Evolutionary conservation across 2,329 filamentous ascomycete genomes (phyloP), one percentile per base, ranked within the genome.

Genomic region (Periconia sp.): DNA sequence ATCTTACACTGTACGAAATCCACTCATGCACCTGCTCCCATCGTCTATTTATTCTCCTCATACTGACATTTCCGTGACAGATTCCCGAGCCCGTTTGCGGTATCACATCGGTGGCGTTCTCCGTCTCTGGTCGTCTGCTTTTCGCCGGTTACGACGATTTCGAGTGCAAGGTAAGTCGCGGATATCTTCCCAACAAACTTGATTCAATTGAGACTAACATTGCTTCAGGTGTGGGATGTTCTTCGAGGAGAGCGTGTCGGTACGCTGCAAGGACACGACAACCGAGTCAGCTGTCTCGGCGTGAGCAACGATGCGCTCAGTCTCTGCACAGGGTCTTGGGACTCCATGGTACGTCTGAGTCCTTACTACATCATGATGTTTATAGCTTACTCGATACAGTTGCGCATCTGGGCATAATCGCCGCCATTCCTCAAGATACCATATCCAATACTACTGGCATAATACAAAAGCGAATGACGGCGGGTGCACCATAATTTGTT

Each of bases 241-340:
- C 91, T 96, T 52, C 89, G 94, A 63, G 94, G 93, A 59, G 94
- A 99, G 75, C 95, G 96, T 79, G 92, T 99, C 61, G 94, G 94
- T 72, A 96, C 92, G 52, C 83, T 99, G 55, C 93, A 95, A 69
- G 94, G 94, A 68, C 94, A 99, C 77, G 93, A 97, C 79, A 99
- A 99, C 82, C 90, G 94, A 64, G 94, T 99, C 74, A 97, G 93
- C 85, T 99, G 94, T 78, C 81, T 99, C 73, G 94, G 94, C 63
- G 94, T 99, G 67, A 97, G 93, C 83, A 97, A 97, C 76, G 94
- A 99, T 73, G 94, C 93, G 59, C 96, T 97, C 81, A 97, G 93
- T 81, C 83, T 99, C 80, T 97, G 94, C 85, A 99, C 94, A 71
- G 94, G 94, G 76, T 99, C 94, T 65, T 99, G 94, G 94, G 94